Percentiles rank a stretch among this genome's conserved stretches.
Conservation (phyloP, 1,284 basidiomycete species). For the Polyporus tsugae region DNA sequence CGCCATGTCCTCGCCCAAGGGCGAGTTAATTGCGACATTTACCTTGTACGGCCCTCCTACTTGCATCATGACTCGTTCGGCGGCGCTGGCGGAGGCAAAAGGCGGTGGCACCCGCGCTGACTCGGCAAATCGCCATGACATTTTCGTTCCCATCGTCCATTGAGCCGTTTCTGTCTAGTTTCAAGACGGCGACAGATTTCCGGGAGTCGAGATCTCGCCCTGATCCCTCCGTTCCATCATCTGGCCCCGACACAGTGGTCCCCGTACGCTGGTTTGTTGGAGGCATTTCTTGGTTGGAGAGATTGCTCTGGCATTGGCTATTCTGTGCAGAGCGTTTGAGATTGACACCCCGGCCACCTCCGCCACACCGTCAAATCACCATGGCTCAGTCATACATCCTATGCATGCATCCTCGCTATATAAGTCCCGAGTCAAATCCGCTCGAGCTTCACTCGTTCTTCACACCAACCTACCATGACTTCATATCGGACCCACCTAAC, state of each 20-base stretch:
- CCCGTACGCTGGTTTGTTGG: conserved; percentile 22
- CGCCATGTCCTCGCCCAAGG: conserved; percentile 19
- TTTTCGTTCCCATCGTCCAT: conserved; percentile 26
- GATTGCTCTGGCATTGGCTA: conserved; percentile 31
- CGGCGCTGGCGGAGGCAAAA: conserved; percentile 22
- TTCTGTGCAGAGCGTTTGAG: conserved; percentile 32
- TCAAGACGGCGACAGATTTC: conserved; percentile 25
- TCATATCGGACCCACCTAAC: conserved; percentile 54
- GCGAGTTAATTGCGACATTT: conserved; percentile 23
- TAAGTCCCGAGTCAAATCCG: conserved; percentile 17
- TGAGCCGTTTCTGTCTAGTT: conserved; percentile 28
- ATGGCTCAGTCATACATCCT: conserved; percentile 30
- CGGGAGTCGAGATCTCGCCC: conserved; percentile 30
- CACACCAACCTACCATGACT: conserved; percentile 35
- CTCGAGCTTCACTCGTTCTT: conserved; percentile 11
- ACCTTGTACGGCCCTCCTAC: conserved; percentile 11
- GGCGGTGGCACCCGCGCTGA: conserved; percentile 28
- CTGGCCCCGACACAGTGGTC: conserved; percentile 12
- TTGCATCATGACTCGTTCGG: conserved; percentile 27
- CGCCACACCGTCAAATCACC: conserved; percentile 30
- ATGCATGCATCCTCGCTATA: conserved; percentile 23
- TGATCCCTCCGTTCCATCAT: conserved; percentile 30
- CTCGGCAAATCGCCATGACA: conserved; percentile 30
- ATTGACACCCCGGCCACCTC: conserved; percentile 31
- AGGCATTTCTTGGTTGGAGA: conserved; percentile 19